Percentiles rank a stretch among this genome's conserved stretches.
Conservation (phyloP, 805 yeast species). For the Kuraishia cidri region DNA sequence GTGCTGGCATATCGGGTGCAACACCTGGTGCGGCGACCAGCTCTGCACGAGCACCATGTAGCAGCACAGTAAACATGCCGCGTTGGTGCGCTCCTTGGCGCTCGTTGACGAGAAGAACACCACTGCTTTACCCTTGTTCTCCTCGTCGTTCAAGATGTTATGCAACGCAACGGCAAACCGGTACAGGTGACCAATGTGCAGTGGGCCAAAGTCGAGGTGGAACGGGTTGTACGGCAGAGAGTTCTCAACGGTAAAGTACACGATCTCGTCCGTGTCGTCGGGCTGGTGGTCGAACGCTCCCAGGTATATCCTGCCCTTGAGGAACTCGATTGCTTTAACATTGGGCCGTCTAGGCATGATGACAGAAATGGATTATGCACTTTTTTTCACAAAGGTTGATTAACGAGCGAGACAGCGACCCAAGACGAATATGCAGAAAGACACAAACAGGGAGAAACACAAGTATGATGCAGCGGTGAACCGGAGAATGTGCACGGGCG, state of each 20-base stretch:
- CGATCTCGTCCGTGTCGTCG: constrained; percentile 62
- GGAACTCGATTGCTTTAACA: constrained; percentile 24
- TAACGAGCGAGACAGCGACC: neutral
- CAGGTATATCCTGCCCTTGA: constrained; percentile 66
- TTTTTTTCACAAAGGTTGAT: too few species aligned
- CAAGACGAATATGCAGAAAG: neutral
- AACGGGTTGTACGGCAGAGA: constrained; percentile 90
- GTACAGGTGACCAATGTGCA: constrained; percentile 87
- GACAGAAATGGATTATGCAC: too few species aligned
- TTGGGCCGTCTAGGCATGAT: constrained; percentile 16
- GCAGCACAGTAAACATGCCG: constrained; percentile 90
- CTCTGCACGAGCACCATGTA: constrained; percentile 92
- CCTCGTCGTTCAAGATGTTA: constrained; percentile 79
- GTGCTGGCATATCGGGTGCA: constrained; percentile 88
- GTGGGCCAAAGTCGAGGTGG: constrained; percentile 94
- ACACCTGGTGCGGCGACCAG: constrained; percentile 97
- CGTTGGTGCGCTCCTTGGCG: constrained; percentile 79
- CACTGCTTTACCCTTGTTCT: constrained; percentile 79
- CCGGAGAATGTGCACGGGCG: too few species aligned
- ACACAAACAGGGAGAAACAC: neutral
- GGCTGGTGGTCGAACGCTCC: constrained; percentile 86
- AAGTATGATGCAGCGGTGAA: too few species aligned
- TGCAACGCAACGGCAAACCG: constrained; percentile 93
- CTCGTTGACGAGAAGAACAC: constrained; percentile 83
- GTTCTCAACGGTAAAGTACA: constrained; percentile 88